Evolutionary conservation across 179 eudicot genomes (phyloP), one percentile per base, ranked within the genome.

Genomic region (Kewa caespitosa): DNA sequence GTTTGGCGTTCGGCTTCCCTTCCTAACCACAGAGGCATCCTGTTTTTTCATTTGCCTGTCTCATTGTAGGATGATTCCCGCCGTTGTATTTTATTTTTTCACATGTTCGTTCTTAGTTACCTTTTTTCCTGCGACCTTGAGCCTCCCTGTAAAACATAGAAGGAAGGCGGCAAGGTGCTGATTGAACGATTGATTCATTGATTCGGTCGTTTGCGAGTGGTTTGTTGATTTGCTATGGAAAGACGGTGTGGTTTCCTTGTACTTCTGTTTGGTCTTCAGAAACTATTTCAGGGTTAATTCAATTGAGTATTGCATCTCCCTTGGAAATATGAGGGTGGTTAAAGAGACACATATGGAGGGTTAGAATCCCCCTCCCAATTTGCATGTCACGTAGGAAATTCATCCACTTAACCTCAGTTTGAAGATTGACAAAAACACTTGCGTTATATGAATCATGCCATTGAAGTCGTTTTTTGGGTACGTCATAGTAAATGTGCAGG

Each of bases 101-200:
- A n/a, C n/a, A n/a, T n/a, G n/a, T n/a, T n/a, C n/a, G n/a, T 61
- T 68, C 31, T 48, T 17, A 37, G 71, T 69, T 5, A 28, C 8
- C 9, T 18, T 23, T 20, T 50, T 23, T 28, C 27, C 27, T 17
- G 76, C 22, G 18, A 63, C 72, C 14, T 59, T 39, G 36, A 59
- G 61, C 57, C 22, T 66, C 38, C 63, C 52, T 43, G 64, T 67
- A 46, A 75, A 72, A 68, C 27, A 31, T 38, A 66, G 20, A 28
- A 63, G 73, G 46, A 59, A 32, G 74, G 76, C 70, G n/a, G n/a
- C n/a, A n/a, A 28, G 76, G 55, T 28, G 59, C 66, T 80, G 59
- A 76, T 74, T 74, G 85, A 65, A 57, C 75, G 59, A 76, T 74
- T 74, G 85, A 65, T 66, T 82, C 62, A 79, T 73, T 69, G 36